Percentiles rank a stretch among this genome's conserved stretches.
Conservation (phyloP, 345 rosid species). For the Citrus medica region DNA sequence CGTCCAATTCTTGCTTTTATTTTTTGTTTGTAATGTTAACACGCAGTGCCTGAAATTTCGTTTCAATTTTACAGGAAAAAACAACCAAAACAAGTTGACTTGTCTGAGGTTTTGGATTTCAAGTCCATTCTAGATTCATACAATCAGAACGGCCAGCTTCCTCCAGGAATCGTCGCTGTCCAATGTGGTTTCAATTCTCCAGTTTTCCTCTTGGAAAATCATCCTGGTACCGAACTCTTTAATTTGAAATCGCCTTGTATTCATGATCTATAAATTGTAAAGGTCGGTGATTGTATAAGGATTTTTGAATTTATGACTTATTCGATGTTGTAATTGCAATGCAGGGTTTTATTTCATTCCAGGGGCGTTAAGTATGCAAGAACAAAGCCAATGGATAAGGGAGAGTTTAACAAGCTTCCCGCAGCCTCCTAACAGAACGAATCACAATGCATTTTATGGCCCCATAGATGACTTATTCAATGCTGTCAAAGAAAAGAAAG, state of each 20-base stretch:
- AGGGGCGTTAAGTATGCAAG: conserved; percentile 64
- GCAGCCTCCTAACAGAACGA: conserved; percentile 89
- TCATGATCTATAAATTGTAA: not conserved
- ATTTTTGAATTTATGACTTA: not conserved
- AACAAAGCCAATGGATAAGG: conserved; percentile 82
- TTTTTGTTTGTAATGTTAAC: not conserved
- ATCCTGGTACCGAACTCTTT: conserved; percentile 46
- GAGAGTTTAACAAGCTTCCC: conserved; percentile 72
- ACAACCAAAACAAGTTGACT: conserved; percentile 66
- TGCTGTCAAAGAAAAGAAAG: conserved; percentile 53
- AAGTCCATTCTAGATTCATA: conserved; percentile 39
- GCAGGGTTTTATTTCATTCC: conserved; percentile 84
- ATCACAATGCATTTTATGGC: conserved; percentile 83
- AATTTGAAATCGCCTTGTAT: not conserved
- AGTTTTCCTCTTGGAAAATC: conserved; percentile 61
- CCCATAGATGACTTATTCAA: conserved; percentile 58
- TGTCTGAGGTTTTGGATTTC: conserved; percentile 73
- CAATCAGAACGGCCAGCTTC: conserved; percentile 41
- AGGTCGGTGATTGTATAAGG: not conserved
- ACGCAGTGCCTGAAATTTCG: not conserved
- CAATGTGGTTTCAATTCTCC: conserved; percentile 29
- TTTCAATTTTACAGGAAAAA: conserved; percentile 56
- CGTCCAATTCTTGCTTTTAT: not conserved
- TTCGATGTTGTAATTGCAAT: not conserved
- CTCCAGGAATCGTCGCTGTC: conserved; percentile 39